phyloP scores from a whole-genome alignment of 2,329 filamentous ascomycete species.

The Ambrosiella beaveri region DNA sequence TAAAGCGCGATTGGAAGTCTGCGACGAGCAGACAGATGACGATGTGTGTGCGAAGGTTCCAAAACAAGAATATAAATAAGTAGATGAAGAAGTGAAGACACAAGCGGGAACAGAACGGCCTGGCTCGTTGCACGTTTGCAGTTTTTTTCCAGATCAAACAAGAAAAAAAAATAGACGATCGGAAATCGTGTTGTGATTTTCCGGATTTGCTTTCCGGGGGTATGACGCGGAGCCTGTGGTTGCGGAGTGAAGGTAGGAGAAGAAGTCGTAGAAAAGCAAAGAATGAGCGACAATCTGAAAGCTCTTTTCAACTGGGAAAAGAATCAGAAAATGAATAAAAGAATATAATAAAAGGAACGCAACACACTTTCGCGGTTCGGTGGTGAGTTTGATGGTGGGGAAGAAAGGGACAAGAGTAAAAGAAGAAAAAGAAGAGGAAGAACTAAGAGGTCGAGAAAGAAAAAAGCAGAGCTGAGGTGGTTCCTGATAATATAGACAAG shows the following conservation, averaged over 20 bases:
- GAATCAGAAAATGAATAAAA: conserved; percentile 14
- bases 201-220: neutral
- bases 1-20: neutral
- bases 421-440: conserved; percentile 16
- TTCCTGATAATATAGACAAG: conserved; percentile 10
- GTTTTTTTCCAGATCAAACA: neutral
- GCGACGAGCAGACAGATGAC: neutral
- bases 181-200: neutral
- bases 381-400: conserved; percentile 4
- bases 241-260: neutral
- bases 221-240: neutral
- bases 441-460: conserved; percentile 16
- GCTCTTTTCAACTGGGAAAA: conserved; percentile 18
- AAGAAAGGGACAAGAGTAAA: conserved; percentile 18
- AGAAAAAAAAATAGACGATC: conserved; percentile 1
- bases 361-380: neutral
- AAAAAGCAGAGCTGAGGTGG: conserved; percentile 10
- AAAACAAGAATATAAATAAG: neutral
- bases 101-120: conserved; percentile 1
- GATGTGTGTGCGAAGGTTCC: neutral
- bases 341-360: conserved; percentile 16
- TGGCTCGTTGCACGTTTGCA: conserved; percentile 3
- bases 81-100: neutral
- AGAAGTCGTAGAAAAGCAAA: conserved; percentile 7
- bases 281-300: conserved; percentile 17